Evolutionary conservation across 2,329 filamentous ascomycete species (phyloP), one percentile per base, ranked within the genome.

Genomic region (Fusarium sp.): DNA sequence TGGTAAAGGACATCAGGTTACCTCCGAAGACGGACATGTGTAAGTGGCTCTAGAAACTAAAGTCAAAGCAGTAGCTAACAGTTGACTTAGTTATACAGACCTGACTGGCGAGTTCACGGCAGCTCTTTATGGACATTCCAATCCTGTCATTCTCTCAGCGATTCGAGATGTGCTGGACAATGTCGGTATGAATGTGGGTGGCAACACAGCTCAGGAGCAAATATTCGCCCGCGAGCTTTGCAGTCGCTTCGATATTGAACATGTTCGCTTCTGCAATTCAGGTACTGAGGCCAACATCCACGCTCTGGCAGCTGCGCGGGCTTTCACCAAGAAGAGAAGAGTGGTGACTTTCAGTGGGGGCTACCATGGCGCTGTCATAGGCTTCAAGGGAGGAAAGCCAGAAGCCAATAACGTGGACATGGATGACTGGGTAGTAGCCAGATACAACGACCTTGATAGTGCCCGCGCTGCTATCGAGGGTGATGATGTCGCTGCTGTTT

Each of bases 281-380:
- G 90, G 90, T 4, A 92, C 90, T 0, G 90, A 91, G 76, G 88
- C 88, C 7, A 91, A 88, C 53, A 80, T 88, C 7, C 85, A 89
- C 73, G 88, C 88, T 4, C 74, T 91, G 2, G 85, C 84, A 6
- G 83, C 82, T 3, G 88, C 88, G 1, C 82, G 85, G 12, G 79
- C 79, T 20, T 87, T 80, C 52, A 82, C 80, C 6, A 74, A 77
- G 1, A 82, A 82, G 34, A 78, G 78, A 20, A 85, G 84, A 74
- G 80, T 88, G 2, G 86, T 85, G 2, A 83, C 83, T 2, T 84
- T 90, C 20, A 80, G 74, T 1, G 87, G 87, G 25, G 80, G 77
- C 3, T 78, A 81, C 41, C 81, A 82, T 27, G 80, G 80, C 7
- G 78, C 73, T 12, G 80, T 77, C 6, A 68, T 84, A 22, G 74